Base-by-base conservation (phyloP, 495 filamentous ascomycete species). In the Astrothelium subdiscretum region DNA sequence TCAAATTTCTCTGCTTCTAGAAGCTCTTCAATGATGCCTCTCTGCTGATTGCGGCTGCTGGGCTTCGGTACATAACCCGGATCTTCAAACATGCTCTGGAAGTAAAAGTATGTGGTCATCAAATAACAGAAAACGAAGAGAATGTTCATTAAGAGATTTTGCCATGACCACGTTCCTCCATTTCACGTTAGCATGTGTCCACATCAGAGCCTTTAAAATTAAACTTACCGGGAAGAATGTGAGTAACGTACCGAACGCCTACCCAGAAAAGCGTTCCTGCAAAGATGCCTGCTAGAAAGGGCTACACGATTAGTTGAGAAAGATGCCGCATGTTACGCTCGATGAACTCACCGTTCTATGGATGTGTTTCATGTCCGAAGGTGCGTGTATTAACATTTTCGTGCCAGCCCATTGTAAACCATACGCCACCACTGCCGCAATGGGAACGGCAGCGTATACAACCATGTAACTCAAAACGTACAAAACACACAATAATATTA, bases 11-110 rank as follows among this genome's bases (percentile, higher is more conserved):
- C 91, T 65, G 84, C 69, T 60, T 81, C 78, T 62, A 97, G 77
- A 3, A 98, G 81, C 61, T 95, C 88, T 52, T 92, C 86, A 65
- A 97, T 91, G 61, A 87, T 83, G 27, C 84, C 85, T 73, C 91
- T 90, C 72, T 97, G 92, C 69, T 95, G 86, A 29, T 85, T 88
- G 26, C 94, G 83, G 66, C 91, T 91, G 58, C 85, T 86, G 65
- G 92, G 80, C 71, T 96, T 97, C 0, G 95, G 94, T n/a, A 98
- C 87, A 71, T 85, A 97, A 12, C 94, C 94, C 0, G 94, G 95
- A 69, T 98, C 92, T 68, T 85, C 85, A 18, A 85, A 72, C 89
- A 98, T 95, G 60, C 87, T 85, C 59, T 83, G 78, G 65, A 84
- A 76, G 71, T 97, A 97, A 75, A 97, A 97, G 73, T 91, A 97